Percentiles rank a stretch among this genome's conserved stretches.
Conservation (phyloP, 116 monocot genomes). For the Iris pallida region DNA sequence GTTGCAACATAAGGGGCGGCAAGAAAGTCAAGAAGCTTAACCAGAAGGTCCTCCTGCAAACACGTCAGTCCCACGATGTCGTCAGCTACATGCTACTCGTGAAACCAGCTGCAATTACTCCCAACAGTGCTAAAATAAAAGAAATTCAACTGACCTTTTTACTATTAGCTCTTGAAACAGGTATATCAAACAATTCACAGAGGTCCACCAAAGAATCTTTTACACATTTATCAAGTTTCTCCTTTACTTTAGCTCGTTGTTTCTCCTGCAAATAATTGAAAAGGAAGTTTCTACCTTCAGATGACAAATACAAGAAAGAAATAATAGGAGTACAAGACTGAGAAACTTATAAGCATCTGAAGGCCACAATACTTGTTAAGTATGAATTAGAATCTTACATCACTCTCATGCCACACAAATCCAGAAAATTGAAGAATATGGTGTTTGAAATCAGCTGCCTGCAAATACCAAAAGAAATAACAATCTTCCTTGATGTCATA, state of each 20-base stretch:
- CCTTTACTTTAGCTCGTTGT: constrained; percentile 60
- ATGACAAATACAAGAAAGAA: too few species aligned
- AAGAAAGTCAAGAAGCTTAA: constrained; percentile 72
- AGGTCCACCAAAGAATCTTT: constrained; percentile 67
- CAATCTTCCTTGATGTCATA: background rate
- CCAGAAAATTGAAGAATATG: constrained; percentile 94
- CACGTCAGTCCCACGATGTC: background rate
- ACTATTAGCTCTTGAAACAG: constrained; percentile 36
- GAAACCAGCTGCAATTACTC: too few species aligned
- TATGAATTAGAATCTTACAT: constrained; percentile 38
- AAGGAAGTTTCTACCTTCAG: too few species aligned
- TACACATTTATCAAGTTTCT: constrained; percentile 73
- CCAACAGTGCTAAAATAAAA: background rate
- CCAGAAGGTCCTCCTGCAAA: constrained; percentile 77
- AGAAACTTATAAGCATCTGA: too few species aligned
- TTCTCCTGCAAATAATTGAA: constrained; percentile 45
- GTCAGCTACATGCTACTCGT: too few species aligned
- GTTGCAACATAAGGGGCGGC: constrained; percentile 60
- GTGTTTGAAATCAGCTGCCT: constrained; percentile 71
- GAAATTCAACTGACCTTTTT: constrained; percentile 43
- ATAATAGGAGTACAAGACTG: too few species aligned
- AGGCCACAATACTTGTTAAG: background rate
- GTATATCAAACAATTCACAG: constrained; percentile 56
- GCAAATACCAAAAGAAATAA: constrained; percentile 15
- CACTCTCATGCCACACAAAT: constrained; percentile 92